Evolutionary conservation across 176 grass and related monocot species (phyloP).

Genomic region (Oryza officinalis): DNA sequence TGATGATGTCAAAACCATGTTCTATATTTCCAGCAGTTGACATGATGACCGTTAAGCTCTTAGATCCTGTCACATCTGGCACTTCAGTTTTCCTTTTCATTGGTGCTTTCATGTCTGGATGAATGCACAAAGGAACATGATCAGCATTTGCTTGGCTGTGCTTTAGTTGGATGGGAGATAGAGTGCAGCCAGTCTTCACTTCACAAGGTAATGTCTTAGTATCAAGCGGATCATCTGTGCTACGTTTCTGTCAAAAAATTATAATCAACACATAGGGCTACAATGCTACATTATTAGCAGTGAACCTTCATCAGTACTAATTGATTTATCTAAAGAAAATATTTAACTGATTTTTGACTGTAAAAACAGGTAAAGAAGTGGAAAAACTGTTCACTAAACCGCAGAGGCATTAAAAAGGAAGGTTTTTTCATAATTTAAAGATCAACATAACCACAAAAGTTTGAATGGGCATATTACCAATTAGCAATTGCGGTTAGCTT

Average conservation of each 20-base stretch:
- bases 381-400: constrained; percentile 2
- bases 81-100: constrained; percentile 31
- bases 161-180: constrained; percentile 26
- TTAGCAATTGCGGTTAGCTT: neutral
- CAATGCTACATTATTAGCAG: constrained; percentile 10
- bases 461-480: neutral
- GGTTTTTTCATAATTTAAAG: constrained; percentile 5
- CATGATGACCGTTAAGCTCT: constrained; percentile 16
- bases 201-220: constrained; percentile 2
- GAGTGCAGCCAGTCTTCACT: constrained; percentile 11
- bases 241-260: constrained; percentile 24
- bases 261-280: neutral
- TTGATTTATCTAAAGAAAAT: neutral
- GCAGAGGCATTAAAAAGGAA: neutral
- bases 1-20: constrained; percentile 40
- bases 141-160: constrained; percentile 26
- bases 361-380: neutral
- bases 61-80: constrained; percentile 1
- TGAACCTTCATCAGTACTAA: neutral
- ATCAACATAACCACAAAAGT: neutral
- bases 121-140: constrained; percentile 6
- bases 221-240: constrained; percentile 16
- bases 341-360: neutral
- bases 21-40: constrained; percentile 27
- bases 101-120: constrained; percentile 34